Evolutionary conservation across 306 rosid species (phyloP), one percentile per base, ranked within the genome.

Genomic region (Fragaria nilgerrensis): DNA sequence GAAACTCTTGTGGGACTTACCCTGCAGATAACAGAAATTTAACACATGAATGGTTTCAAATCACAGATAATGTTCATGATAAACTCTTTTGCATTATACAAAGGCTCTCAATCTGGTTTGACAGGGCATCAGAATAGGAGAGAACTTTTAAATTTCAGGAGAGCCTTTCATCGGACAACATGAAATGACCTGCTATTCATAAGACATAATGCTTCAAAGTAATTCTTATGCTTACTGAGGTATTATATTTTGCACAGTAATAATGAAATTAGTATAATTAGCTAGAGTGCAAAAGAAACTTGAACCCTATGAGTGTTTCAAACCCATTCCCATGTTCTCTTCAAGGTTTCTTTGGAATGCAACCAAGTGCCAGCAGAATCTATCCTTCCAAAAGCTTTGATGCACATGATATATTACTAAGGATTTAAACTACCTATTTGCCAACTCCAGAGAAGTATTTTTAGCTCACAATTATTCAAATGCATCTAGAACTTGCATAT

Each of bases 271-370:
- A 20, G 37, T 50, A 72, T 2, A 37, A 34, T 32, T 34, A 52
- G 47, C 65, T n/a, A 53, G n/a, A 3, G 66, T 50, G 56, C 66
- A 53, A 53, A n/a, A 36, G 34, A 53, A 36, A 36, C 22, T 53
- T 72, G 36, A 53, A 72, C 66, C 66, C 53, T 72, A 52, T 16
- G 75, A 72, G 49, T 37, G 53, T 44, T 72, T 36, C 76, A 72
- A 37, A 72, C 76, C 48, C 64, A 41, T 8, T 14, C 7, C 4
- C 76, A 72, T 20, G 36, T 12, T 55, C 12, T 59, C 64, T 22
- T 43, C 73, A 44, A 4, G 37, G 36, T 44, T 41, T 41, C 44
- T 41, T 41, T 41, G 44, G 44, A 41, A 41, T 41, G 44, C 44
- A 41, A 41, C 44, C 44, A 41, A 41, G 44, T 41, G 44, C 7